These are phyloP conservation scores for Lanmaoa rubissima DNA, from an alignment of 768 basidiomycete species.

Conservation along the genomic window DNA sequence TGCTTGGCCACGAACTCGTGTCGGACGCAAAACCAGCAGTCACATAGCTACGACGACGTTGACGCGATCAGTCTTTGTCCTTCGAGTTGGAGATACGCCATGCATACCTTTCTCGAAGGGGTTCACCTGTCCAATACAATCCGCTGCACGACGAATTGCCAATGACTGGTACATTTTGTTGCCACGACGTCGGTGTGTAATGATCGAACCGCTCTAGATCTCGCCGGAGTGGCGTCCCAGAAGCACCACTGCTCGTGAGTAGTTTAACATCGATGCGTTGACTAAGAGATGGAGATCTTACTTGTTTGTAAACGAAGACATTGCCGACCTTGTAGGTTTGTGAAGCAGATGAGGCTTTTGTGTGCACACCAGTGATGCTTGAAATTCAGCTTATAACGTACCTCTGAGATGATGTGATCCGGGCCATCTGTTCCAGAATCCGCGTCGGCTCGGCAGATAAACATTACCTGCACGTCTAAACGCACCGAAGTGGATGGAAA, in stretches of 20 bases:
- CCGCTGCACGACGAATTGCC: background rate
- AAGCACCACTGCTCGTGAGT: background rate
- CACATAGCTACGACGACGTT: background rate
- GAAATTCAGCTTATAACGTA: constrained; percentile 8
- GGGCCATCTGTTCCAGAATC: constrained; percentile 7
- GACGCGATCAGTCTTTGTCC: background rate
- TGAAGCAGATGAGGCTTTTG: background rate
- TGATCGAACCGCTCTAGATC: background rate
- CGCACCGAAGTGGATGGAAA: background rate
- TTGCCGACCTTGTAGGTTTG: background rate
- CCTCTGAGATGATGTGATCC: background rate
- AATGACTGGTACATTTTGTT: background rate
- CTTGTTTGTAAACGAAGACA: constrained; percentile 10
- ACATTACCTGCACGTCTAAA: background rate
- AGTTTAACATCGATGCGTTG: background rate
- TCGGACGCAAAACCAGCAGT: background rate
- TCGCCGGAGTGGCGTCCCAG: background rate
- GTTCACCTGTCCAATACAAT: background rate
- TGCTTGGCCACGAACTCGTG: constrained; percentile 1
- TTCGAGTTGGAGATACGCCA: background rate
- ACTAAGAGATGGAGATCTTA: constrained; percentile 1
- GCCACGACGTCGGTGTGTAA: background rate
- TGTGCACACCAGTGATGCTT: background rate
- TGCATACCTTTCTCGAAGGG: constrained; percentile 14
- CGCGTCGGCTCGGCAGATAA: constrained; percentile 5